Evolutionary conservation across 371 early-diverging fungal genomes (phyloP).

Genomic region (Smittium culicis): DNA sequence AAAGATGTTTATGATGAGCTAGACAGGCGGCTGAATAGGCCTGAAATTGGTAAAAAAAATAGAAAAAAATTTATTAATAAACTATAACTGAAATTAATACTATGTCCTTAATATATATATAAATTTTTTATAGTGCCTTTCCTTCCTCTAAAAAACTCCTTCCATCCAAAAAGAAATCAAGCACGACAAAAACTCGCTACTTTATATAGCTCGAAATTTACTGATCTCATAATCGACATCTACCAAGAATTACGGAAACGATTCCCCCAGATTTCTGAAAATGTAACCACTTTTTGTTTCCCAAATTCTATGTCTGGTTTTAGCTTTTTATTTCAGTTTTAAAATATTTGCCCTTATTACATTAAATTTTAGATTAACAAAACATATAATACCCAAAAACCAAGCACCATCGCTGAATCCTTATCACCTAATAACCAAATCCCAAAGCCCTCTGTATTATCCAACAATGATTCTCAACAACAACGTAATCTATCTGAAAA

Average conservation of each 20-base stretch:
- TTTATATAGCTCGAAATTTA: conserved; percentile 65
- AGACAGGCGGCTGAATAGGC: conserved; percentile 48
- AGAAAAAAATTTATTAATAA: too few species aligned
- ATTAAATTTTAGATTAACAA: neutral
- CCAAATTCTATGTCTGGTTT: neutral
- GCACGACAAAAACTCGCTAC: conserved; percentile 93
- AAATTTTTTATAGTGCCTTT: conserved; percentile 52
- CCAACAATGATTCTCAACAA: too few species aligned
- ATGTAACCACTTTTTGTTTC: neutral
- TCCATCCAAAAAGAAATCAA: conserved; percentile 91
- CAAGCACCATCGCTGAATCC: neutral
- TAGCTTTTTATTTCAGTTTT: neutral
- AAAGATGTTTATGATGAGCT: conserved; percentile 94
- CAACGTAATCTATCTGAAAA: too few species aligned
- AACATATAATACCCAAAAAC: neutral
- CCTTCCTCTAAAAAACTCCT: conserved; percentile 64
- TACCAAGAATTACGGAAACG: conserved; percentile 65
- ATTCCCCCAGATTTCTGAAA: conserved; percentile 38
- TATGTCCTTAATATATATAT: neutral
- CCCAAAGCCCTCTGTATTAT: too few species aligned
- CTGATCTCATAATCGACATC: conserved; percentile 82
- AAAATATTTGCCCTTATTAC: too few species aligned
- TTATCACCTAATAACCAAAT: neutral
- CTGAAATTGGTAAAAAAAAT: conserved; percentile 47
- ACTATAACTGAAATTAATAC: too few species aligned